A percentile compares a stretch with the other conserved stretches of the same genome.
phyloP scores from a whole-genome alignment of 2,329 filamentous ascomycete species.

The Thelonectria olida region DNA sequence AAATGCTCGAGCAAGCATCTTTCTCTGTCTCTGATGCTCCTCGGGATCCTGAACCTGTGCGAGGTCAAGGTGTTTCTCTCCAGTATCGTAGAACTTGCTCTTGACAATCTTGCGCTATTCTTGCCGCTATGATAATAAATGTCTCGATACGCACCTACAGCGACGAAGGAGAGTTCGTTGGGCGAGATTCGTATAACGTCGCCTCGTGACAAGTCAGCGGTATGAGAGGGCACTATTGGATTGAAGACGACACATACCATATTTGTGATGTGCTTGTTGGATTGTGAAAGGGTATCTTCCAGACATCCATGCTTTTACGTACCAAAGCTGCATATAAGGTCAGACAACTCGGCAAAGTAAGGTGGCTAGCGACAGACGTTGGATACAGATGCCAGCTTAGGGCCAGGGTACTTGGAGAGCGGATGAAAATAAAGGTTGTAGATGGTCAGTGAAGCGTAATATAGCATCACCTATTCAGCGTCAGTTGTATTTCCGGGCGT shows the following conservation, averaged over 20 bases:
- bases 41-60: constrained; percentile 9
- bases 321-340: constrained; percentile 2
- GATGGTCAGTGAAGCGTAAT: not conserved
- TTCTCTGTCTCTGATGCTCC: constrained; percentile 19
- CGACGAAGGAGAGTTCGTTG: constrained; percentile 28
- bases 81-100: constrained; percentile 15
- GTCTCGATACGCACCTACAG: constrained; percentile 24
- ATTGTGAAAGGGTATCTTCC: constrained; percentile 1
- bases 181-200: constrained; percentile 28
- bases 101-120: constrained; percentile 16
- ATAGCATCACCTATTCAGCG: not conserved
- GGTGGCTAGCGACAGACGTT: constrained; percentile 7
- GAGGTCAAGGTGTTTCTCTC: constrained; percentile 5
- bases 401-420: constrained; percentile 33
- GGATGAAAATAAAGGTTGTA: constrained; percentile 33
- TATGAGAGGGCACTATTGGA: not conserved
- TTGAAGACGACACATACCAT: constrained; percentile 3
- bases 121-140: constrained; percentile 29
- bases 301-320: not conserved
- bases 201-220: not conserved
- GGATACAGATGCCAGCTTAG: constrained; percentile 28
- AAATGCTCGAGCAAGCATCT: constrained; percentile 23
- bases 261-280: constrained; percentile 15
- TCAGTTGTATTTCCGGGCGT: not conserved
- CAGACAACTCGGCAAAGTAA: not conserved